Base-by-base conservation (phyloP, 1,139 yeast genomes). In the Sugiyamaella japonica region DNA sequence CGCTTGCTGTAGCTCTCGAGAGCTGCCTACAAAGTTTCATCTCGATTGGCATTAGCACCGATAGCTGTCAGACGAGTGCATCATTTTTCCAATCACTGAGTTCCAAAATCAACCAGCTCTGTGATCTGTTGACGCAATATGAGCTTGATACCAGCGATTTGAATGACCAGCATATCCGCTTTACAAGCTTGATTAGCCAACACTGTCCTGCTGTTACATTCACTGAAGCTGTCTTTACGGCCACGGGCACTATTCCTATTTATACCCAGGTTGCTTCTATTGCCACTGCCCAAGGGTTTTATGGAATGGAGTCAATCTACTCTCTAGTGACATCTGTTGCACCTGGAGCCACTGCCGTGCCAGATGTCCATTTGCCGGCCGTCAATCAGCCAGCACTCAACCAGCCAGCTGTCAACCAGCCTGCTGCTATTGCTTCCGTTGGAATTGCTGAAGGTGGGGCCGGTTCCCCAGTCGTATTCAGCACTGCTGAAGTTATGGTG, bases 381-480 rank as follows among this genome's bases (percentile, higher is more conserved):
- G 46, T 45, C 38, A 46, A 42, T 13, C 37, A 52, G 15, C 16
- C 55, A 16, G 48, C 46, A 43, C 46, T 45, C 38, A 46, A 42
- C 20, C 37, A 52, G 15, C 16, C 55, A 9, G 43, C 46, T 42
- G 46, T 45, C 38, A 46, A 42, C 20, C 37, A 52, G 15, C 16
- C 55, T 28, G 48, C 46, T 25, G 34, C 29, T 15, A 20, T 20
- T 9, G 44, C 55, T 23, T 16, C 40, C 2, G 37, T n/a, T 34
- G 36, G 13, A 7, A 36, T 31, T 23, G 50, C 50, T 15, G 17
- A 16, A 15, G 42, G 25, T 17, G 25, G 9, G 16, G 42, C 28
- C n/a, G 13, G 13, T 38, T 16, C 42, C 3, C 13, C 23, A 16
- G 25, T 20, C 5, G 42, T 16, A 12, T 10, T 8, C 25, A 38